These are phyloP conservation scores for Onygenales sp. DNA, from an alignment of 2,329 filamentous ascomycete genomes.

Conservation along the genomic window DNA sequence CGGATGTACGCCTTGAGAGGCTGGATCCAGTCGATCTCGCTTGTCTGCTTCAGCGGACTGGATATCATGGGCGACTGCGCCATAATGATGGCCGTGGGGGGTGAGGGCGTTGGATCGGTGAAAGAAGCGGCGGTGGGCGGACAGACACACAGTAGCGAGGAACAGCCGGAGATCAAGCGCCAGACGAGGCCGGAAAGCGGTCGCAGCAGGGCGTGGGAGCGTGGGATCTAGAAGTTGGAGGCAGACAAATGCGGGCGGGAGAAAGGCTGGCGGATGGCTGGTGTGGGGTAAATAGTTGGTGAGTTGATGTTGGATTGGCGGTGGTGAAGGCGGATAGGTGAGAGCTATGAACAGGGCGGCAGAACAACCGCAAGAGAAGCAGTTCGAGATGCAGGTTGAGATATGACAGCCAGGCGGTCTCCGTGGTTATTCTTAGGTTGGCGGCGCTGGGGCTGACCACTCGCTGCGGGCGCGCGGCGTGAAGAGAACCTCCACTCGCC, in stretches of 20 bases:
- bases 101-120: constrained; percentile 6
- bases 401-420: neutral
- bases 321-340: neutral
- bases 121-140: neutral
- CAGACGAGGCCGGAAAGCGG: neutral
- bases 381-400: neutral
- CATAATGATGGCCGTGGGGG: constrained; percentile 40
- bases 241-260: neutral
- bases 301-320: neutral
- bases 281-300: neutral
- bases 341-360: neutral
- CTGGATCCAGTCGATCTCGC: constrained; percentile 95
- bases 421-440: neutral
- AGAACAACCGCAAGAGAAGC: neutral
- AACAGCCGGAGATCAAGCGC: neutral
- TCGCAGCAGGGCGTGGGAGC: constrained; percentile 1
- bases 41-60: constrained; percentile 82
- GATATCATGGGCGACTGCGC: constrained; percentile 91
- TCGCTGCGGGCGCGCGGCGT: no score
- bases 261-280: neutral
- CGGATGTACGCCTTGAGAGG: constrained; percentile 91
- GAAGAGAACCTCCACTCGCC: no score
- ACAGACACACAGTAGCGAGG: neutral
- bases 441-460: no score
- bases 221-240: neutral